phyloP scores from a whole-genome alignment of 2,329 filamentous ascomycete species.

The Phaeosphaeriaceae sp. region DNA sequence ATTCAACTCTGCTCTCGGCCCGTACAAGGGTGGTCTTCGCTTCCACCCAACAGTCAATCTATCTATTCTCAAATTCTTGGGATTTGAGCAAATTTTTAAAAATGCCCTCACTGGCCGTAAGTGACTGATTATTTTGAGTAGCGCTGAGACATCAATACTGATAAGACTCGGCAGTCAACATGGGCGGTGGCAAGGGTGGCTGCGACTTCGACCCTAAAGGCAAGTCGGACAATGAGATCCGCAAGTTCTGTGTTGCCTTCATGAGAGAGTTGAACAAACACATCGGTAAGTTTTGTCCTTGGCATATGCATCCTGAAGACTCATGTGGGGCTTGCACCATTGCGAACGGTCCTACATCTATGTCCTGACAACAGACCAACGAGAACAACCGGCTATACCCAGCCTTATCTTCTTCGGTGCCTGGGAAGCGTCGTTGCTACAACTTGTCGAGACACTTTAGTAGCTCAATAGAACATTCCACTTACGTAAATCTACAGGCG shows the following conservation, averaged over 20 bases:
- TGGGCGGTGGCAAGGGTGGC: slow-evolving; percentile 97
- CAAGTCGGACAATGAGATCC: slow-evolving; percentile 96
- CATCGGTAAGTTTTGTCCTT: slow-evolving; percentile 60
- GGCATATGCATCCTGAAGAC: slow-evolving; percentile 11
- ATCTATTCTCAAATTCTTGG: slow-evolving; percentile 88
- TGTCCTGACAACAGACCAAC: slow-evolving; percentile 19
- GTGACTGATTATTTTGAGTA: slow-evolving; percentile 38
- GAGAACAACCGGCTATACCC: slow-evolving; percentile 15
- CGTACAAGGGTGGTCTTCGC: slow-evolving; percentile 96
- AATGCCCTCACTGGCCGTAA: slow-evolving; percentile 94
- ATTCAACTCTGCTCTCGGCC: slow-evolving; percentile 96
- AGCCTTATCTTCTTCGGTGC: slow-evolving; percentile 19
- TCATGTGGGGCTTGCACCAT: slow-evolving; percentile 17
- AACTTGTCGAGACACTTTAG: slow-evolving; percentile 1
- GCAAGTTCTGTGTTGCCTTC: slow-evolving; percentile 94
- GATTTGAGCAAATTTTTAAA: slow-evolving; percentile 99
- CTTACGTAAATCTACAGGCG: slow-evolving; percentile 55
- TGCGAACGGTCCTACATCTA: slow-evolving; percentile 20
- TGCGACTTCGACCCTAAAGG: slow-evolving; percentile 99
- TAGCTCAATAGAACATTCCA: slow-evolving; percentile 46
- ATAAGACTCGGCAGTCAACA: slow-evolving; percentile 67
- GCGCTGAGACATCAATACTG: slow-evolving; percentile 4
- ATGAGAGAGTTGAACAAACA: slow-evolving; percentile 96
- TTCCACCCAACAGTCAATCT: slow-evolving; percentile 90
- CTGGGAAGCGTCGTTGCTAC: slow-evolving; percentile 9